These are phyloP conservation scores for Takashimella koratensis DNA, from an alignment of 1,284 basidiomycete genomes.

Conservation along the genomic window DNA sequence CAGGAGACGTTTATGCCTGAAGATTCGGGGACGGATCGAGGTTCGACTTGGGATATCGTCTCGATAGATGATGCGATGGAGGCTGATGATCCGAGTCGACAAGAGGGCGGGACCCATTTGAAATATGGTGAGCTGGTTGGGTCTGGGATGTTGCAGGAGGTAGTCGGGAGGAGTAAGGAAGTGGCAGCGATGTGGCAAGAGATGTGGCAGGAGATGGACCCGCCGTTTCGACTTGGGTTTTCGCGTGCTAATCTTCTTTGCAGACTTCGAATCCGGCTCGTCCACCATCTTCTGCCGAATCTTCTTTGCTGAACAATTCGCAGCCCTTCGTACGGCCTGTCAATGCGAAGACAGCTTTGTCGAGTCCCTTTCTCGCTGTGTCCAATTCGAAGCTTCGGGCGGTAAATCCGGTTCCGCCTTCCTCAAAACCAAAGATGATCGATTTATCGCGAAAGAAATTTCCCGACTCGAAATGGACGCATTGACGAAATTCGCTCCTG, in stretches of 20 bases:
- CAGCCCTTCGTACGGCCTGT: constrained; percentile 84
- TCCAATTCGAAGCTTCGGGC: constrained; percentile 93
- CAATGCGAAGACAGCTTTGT: constrained; percentile 91
- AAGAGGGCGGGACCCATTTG: constrained; percentile 45
- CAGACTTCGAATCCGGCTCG: constrained; percentile 86
- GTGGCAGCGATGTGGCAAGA: too few species aligned
- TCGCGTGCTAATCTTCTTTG: too few species aligned
- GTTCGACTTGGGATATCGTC: constrained; percentile 81
- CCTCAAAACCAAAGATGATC: constrained; percentile 94
- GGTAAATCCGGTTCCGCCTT: constrained; percentile 97
- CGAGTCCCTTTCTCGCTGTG: constrained; percentile 86
- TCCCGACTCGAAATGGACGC: constrained; percentile 88
- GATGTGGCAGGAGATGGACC: too few species aligned
- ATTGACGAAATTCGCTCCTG: constrained; percentile 94
- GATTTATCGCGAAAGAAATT: constrained; percentile 97
- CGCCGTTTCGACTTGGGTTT: too few species aligned
- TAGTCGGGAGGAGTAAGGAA: too few species aligned
- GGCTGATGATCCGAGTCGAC: constrained; percentile 31
- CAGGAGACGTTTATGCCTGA: constrained; percentile 35
- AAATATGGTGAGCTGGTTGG: constrained; percentile 41
- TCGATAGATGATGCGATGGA: constrained; percentile 53
- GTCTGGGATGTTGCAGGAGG: neutral
- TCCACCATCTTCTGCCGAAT: constrained; percentile 93
- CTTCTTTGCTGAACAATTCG: constrained; percentile 95
- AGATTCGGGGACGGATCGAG: constrained; percentile 20